A percentile compares a stretch with the other conserved stretches of the same genome.
Evolutionary conservation across 2,329 filamentous ascomycete genomes (phyloP).

Genomic region (Calycina herbarum): DNA sequence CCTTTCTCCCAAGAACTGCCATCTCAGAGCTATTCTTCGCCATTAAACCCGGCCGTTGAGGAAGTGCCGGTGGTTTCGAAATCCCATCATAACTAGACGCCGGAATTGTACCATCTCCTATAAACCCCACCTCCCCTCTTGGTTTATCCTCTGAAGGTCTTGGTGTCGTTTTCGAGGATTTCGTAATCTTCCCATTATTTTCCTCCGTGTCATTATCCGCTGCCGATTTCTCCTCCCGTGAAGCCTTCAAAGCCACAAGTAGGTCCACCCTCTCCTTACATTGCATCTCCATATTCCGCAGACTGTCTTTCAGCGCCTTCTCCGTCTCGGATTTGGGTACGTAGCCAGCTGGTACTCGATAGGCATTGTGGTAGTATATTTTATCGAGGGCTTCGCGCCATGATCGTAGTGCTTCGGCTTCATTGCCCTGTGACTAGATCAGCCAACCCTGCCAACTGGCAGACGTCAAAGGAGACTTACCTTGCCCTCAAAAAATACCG

Average conservation of each 20-base stretch:
- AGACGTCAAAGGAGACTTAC: conserved; percentile 47
- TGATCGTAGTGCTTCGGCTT: conserved; percentile 83
- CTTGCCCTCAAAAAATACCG: conserved; percentile 93
- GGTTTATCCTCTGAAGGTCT: conserved; percentile 32
- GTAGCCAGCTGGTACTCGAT: conserved; percentile 68
- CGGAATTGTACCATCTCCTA: conserved; percentile 80
- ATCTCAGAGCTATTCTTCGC: conserved; percentile 53
- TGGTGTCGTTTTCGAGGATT: conserved; percentile 38
- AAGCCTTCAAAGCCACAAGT: conserved; percentile 74
- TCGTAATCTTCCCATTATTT: conserved; percentile 32
- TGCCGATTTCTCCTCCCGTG: conserved; percentile 48
- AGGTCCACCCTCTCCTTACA: conserved; percentile 92
- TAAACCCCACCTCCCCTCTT: conserved; percentile 54
- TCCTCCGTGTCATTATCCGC: conserved; percentile 27
- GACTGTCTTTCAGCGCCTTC: conserved; percentile 74
- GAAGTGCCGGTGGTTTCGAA: conserved; percentile 60
- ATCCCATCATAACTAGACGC: conserved; percentile 77
- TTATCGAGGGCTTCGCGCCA: conserved; percentile 88
- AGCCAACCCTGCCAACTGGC: background rate
- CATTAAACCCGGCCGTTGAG: conserved; percentile 52
- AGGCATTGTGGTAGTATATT: conserved; percentile 83
- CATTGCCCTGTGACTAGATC: conserved; percentile 67
- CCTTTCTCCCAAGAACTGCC: conserved; percentile 40
- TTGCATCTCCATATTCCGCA: conserved; percentile 81
- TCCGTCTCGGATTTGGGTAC: conserved; percentile 79